These are phyloP conservation scores for Cercospora zeina DNA, from an alignment of 2,329 filamentous ascomycete species.

Conservation along the genomic window DNA sequence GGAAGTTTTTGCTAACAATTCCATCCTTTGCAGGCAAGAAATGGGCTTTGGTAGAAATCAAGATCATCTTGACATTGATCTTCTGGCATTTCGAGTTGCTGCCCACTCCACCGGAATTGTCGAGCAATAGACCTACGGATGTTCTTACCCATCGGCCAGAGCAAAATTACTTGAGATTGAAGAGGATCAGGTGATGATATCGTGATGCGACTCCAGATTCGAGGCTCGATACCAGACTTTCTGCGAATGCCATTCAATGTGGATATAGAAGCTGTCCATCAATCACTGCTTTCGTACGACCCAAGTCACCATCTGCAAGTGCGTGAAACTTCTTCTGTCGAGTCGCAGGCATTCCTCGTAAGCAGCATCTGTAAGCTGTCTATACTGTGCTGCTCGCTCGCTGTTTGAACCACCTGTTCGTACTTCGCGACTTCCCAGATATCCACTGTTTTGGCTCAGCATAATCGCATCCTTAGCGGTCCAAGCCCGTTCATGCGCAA, in stretches of 20 bases:
- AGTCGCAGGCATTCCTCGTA: neutral
- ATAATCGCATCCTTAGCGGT: neutral
- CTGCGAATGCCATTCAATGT: neutral
- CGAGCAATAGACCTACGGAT: conserved; percentile 32
- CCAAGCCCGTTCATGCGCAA: neutral
- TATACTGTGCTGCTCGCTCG: neutral
- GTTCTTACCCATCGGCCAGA: conserved; percentile 37
- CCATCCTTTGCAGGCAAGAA: conserved; percentile 5
- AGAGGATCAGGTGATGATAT: neutral
- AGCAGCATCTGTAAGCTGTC: neutral
- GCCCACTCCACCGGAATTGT: conserved; percentile 30
- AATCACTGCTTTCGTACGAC: conserved; percentile 3
- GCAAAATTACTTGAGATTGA: conserved; percentile 34
- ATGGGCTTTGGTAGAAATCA: conserved; percentile 16
- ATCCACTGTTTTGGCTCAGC: conserved; percentile 3
- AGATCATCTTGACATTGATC: conserved; percentile 10
- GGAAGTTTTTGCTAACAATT: conserved; percentile 25
- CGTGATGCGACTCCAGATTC: neutral
- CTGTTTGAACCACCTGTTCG: neutral
- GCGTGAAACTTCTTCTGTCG: neutral
- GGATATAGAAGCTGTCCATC: neutral
- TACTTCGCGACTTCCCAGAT: neutral
- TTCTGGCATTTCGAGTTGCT: conserved; percentile 35
- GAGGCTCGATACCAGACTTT: neutral
- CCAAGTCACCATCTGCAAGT: conserved; percentile 7